These are phyloP conservation scores for Aspergillus nidulans DNA, from an alignment of 495 filamentous ascomycete genomes.

Conservation along the genomic window DNA sequence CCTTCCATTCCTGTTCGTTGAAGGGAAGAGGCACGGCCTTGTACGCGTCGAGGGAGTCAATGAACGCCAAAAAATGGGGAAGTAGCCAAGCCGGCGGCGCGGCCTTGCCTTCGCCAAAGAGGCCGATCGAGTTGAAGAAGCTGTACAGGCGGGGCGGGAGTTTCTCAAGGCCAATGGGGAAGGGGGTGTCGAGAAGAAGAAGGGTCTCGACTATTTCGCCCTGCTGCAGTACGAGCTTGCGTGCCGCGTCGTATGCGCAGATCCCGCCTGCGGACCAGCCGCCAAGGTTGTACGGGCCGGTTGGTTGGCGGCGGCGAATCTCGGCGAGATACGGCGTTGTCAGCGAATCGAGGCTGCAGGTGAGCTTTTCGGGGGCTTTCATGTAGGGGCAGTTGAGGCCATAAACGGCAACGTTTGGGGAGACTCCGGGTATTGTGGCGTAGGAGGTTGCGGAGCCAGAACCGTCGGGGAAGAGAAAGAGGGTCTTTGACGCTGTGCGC, in stretches of 20 bases:
- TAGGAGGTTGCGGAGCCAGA: conserved; percentile 47
- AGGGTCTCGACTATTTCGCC: conserved; percentile 69
- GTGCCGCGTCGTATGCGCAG: conserved; percentile 78
- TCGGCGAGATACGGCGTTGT: conserved; percentile 57
- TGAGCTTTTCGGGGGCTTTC: conserved; percentile 54
- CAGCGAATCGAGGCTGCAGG: conserved; percentile 51
- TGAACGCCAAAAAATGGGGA: conserved; percentile 76
- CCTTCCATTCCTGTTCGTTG: conserved; percentile 37
- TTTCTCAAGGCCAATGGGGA: conserved; percentile 70
- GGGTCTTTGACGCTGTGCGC: conserved; percentile 23
- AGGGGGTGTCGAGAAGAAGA: conserved; percentile 79
- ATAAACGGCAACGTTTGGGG: conserved; percentile 51
- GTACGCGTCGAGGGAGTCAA: conserved; percentile 71
- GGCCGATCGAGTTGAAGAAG: conserved; percentile 75
- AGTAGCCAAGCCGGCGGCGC: conserved; percentile 75
- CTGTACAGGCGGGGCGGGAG: conserved; percentile 70
- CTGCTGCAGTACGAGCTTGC: conserved; percentile 61
- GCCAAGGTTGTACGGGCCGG: conserved; percentile 64
- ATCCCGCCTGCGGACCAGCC: conserved; percentile 88
- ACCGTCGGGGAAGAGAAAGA: conserved; percentile 38
- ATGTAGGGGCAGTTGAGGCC: conserved; percentile 66
- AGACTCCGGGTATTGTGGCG: conserved; percentile 53
- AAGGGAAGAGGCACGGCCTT: conserved; percentile 44
- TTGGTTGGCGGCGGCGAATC: conserved; percentile 68
- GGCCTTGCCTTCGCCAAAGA: conserved; percentile 66